Evolutionary conservation across 805 yeast species (phyloP).

Genomic region (Zygosaccharomyces kombuchaensis): DNA sequence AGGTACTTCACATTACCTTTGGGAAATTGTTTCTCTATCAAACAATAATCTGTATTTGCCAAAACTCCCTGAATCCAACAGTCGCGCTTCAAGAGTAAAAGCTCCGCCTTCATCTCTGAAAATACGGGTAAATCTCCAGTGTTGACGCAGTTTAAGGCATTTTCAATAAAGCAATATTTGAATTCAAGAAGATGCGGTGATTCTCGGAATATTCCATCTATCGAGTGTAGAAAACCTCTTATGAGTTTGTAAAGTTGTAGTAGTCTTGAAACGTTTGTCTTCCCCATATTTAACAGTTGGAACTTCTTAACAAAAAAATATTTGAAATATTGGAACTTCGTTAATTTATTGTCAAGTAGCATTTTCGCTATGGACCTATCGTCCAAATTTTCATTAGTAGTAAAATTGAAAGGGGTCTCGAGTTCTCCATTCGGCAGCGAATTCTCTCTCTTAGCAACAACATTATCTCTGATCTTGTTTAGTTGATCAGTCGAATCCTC

Average conservation of each 20-base stretch:
- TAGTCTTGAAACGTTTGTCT: slow-evolving; percentile 8
- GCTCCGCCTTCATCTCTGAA: slow-evolving; percentile 39
- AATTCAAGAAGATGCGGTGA: slow-evolving; percentile 20
- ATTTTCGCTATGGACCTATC: slow-evolving; percentile 13
- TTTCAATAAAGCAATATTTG: slow-evolving; percentile 19
- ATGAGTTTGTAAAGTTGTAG: slow-evolving; percentile 15
- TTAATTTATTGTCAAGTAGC: slow-evolving; percentile 17
- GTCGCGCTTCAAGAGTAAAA: slow-evolving; percentile 39
- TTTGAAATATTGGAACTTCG: slow-evolving; percentile 19
- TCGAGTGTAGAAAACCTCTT: slow-evolving; percentile 15
- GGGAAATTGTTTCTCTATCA: slow-evolving; percentile 15
- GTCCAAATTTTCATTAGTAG: not conserved
- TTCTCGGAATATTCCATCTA: slow-evolving; percentile 12
- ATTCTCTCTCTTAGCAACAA: slow-evolving; percentile 6
- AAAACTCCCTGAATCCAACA: slow-evolving; percentile 34
- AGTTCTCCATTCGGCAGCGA: slow-evolving; percentile 20
- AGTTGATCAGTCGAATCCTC: slow-evolving; percentile 28
- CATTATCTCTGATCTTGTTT: slow-evolving; percentile 11
- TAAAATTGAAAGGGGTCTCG: slow-evolving; percentile 20
- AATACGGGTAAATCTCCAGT: slow-evolving; percentile 4
- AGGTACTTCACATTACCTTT: slow-evolving; percentile 6
- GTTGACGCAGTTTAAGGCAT: slow-evolving; percentile 13
- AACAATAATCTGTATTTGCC: slow-evolving; percentile 12
- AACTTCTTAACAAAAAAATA: slow-evolving; percentile 26
- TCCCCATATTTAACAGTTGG: slow-evolving; percentile 16